phyloP scores from a whole-genome alignment of 805 yeast species.

The Cyberlindnera euphorbiiphila region DNA sequence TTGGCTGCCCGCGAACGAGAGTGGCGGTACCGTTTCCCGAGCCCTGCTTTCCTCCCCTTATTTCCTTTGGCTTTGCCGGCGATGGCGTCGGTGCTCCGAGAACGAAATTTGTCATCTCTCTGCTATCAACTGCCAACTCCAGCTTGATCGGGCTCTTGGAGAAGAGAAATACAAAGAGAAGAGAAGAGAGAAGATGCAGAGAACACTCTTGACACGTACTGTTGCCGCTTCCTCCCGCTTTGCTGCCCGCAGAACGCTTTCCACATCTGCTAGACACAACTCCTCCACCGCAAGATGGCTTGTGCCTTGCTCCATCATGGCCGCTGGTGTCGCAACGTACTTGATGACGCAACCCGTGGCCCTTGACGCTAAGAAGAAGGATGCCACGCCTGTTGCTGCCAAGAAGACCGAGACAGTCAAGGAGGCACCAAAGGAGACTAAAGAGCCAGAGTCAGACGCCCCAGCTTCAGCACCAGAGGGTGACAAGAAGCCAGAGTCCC shows the following conservation, averaged over 20 bases:
- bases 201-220: slow-evolving; percentile 12
- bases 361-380: slow-evolving; percentile 16
- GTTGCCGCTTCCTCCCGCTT: slow-evolving; percentile 2
- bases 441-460: slow-evolving; percentile 7
- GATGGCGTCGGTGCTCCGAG: no score
- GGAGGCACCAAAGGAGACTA: slow-evolving; percentile 3
- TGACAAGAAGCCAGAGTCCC: slow-evolving; percentile 21
- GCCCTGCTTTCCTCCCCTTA: no score
- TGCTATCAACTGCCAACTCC: background rate
- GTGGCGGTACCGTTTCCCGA: background rate
- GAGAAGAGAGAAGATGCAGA: slow-evolving; percentile 14
- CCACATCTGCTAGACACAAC: slow-evolving; percentile 10
- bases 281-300: slow-evolving; percentile 15
- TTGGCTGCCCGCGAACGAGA: no score
- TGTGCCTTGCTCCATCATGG: slow-evolving; percentile 17
- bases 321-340: slow-evolving; percentile 19
- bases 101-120: slow-evolving; percentile 13
- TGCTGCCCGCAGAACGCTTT: slow-evolving; percentile 15
- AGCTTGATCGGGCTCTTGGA: no score
- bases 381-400: background rate
- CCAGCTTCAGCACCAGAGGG: no score
- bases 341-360: slow-evolving; percentile 19
- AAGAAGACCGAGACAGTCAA: slow-evolving; percentile 1
- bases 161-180: no score
- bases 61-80: no score